Base-by-base conservation (phyloP, 208 protist species). In the Acanthamoeba royreba region DNA sequence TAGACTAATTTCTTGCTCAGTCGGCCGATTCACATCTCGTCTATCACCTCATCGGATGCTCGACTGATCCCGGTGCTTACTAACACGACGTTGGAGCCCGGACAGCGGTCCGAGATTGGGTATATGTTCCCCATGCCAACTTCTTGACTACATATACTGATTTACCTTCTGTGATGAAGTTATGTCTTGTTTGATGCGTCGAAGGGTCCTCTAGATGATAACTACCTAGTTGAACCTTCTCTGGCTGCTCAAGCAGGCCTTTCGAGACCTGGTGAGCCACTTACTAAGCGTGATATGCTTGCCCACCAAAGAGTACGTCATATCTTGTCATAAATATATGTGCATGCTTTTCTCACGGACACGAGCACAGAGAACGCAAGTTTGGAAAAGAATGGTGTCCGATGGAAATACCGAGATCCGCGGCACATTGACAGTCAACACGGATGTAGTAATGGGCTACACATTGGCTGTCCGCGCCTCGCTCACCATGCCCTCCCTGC, bases 371-470 rank as follows among this genome's bases (percentile, higher is more conserved):
- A 92, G 88, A n/a, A 46, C 13, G 42, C 19, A 72, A 5, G 43
- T 58, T 15, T 92, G 88, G 88, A 47, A 55, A 38, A 4, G 88
- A n/a, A 0, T 92, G 31, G 43, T 49, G 47, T 33, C 38, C 8
- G 40, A 72, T n/a, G 66, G 61, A 13, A 52, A 49, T 31, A 43
- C 47, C 35, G 58, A 92, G 61, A 58, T 92, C 47, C n/a, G 66
- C 13, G 88, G 58, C 33, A 92, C 61, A 38, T 35, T 92, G 22
- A 92, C 88, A 8, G 33, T 92, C 28, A 72, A 92, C 63, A 92
- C 88, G 28, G 88, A 92, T 25, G 88, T 92, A n/a, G 63, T 92
- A n/a, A 92, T 92, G 88, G 88, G 88, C 55, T 92, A 92, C 47
- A 92, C 88, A 31, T 35, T 92, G 58, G 61, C 52, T 38, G 63